Base-by-base conservation (phyloP, 2,329 filamentous ascomycete species). In the Calonectria multiphialidica region DNA sequence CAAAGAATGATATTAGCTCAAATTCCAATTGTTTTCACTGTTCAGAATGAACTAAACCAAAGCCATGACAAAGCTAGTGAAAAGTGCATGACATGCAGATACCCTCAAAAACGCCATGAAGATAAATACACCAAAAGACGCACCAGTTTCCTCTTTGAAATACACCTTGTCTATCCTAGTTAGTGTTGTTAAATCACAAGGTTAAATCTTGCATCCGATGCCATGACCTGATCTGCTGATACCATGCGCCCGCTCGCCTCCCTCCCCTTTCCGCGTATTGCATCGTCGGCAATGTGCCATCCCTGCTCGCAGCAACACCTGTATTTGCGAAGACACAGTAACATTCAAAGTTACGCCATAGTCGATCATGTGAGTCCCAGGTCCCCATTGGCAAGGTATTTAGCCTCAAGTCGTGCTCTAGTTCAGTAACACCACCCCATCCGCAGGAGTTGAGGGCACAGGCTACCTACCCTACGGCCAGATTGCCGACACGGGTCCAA, bases 221-320 rank as follows among this genome's bases (percentile, higher is more conserved):
- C 2, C 3, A 45, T 42, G 55, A 23, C 13, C 21, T 61, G 33
- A 28, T 40, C 37, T 42, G 1, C 23, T 18, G 23, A 23, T 55
- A 28, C 9, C n/a, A 28, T 10, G 8, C 65, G 44, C 42, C 50
- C 50, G 65, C 42, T 49, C 10, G 21, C n/a, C 1, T 8, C 55
- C 61, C 65, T 30, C 65, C 65, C 42, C 65, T 10, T 10, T 12
- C 42, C n/a, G n/a, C 9, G 44, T 25, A 33, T 15, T 37, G 53
- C 28, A 21, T 50, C 30, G 44, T 68, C 65, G 65, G 65, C 65
- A 68, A 61, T 68, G 42, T 61, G 65, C 53, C 65, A 67, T 44
- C 65, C 44, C 44, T 25, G 21, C 16, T 42, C 18, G n/a, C 7
- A 16, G 42, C 53, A 44, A 68, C 61, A 61, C 57, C 53, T 15